Evolutionary conservation across 2,329 filamentous ascomycete species (phyloP).

Genomic region (Xylaria sp.): DNA sequence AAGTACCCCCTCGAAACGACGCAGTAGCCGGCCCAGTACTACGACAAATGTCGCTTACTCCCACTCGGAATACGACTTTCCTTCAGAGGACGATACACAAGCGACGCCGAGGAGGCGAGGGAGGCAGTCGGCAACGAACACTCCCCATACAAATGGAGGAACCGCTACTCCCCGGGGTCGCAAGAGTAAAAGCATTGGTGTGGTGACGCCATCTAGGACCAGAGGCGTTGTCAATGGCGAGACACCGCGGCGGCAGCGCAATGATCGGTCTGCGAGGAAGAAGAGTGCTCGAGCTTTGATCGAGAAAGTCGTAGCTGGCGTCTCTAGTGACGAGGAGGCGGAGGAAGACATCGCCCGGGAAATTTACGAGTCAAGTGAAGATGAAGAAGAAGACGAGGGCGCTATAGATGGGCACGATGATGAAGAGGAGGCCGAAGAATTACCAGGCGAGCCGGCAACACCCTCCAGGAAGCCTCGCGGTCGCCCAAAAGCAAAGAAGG

Average conservation of each 20-base stretch:
- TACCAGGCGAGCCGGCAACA: constrained; percentile 48
- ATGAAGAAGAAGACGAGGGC: constrained; percentile 57
- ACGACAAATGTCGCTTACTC: constrained; percentile 22
- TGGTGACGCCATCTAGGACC: constrained; percentile 44
- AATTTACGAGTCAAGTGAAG: constrained; percentile 71
- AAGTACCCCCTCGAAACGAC: constrained; percentile 40
- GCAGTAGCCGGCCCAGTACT: constrained; percentile 24
- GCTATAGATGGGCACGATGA: constrained; percentile 42
- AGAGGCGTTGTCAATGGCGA: constrained; percentile 49
- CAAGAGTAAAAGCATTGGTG: constrained; percentile 36
- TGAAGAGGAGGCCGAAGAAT: constrained; percentile 48
- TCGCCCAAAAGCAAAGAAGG: constrained; percentile 52
- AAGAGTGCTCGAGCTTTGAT: constrained; percentile 85
- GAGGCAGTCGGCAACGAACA: constrained; percentile 21
- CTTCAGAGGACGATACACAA: constrained; percentile 45
- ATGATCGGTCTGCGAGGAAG: constrained; percentile 85
- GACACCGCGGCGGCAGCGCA: constrained; percentile 73
- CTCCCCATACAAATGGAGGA: constrained; percentile 29
- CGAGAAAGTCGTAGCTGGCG: constrained; percentile 73
- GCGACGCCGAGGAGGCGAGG: constrained; percentile 43
- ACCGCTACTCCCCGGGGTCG: constrained; percentile 41
- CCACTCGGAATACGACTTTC: constrained; percentile 46
- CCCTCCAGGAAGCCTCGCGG: constrained; percentile 63
- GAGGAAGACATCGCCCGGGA: constrained; percentile 75
- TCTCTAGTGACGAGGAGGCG: constrained; percentile 76